Percentiles rank a stretch among this genome's conserved stretches.
phyloP scores from a whole-genome alignment of 2,329 filamentous ascomycete species.

The Monosporascus sp. region DNA sequence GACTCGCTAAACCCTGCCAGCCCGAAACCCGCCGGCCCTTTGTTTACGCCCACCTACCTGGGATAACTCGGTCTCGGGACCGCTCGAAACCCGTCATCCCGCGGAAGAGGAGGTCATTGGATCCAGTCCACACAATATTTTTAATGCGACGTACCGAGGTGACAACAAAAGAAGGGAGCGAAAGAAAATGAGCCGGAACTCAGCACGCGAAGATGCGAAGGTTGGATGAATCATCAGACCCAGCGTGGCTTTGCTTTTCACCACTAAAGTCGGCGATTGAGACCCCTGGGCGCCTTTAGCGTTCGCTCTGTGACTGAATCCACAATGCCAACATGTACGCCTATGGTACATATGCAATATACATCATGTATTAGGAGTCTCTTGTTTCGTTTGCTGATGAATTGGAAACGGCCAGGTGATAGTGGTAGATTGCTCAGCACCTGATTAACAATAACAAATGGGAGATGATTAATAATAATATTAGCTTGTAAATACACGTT shows the following conservation, averaged over 20 bases:
- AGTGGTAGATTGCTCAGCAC: neutral
- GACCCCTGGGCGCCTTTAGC: too few species aligned
- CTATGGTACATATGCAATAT: neutral
- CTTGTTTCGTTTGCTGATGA: constrained; percentile 8
- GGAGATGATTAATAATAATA: neutral
- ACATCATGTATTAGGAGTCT: neutral
- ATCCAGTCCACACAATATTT: neutral
- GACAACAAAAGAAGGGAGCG: too few species aligned
- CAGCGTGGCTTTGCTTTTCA: too few species aligned
- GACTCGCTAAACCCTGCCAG: neutral
- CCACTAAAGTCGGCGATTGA: too few species aligned
- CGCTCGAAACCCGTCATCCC: neutral
- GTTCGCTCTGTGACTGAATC: too few species aligned
- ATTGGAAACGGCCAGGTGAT: constrained; percentile 6
- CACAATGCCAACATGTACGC: neutral
- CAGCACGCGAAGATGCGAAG: too few species aligned
- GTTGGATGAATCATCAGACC: too few species aligned
- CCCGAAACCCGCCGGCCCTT: neutral
- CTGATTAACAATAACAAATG: neutral
- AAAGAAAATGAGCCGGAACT: too few species aligned
- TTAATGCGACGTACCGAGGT: too few species aligned
- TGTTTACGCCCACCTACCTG: neutral
- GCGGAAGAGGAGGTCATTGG: neutral
- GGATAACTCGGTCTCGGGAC: neutral
- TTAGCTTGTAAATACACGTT: neutral